Evolutionary conservation across 805 yeast species (phyloP), one percentile per base, ranked within the genome.

Genomic region (Debaryomyces tyrocola): DNA sequence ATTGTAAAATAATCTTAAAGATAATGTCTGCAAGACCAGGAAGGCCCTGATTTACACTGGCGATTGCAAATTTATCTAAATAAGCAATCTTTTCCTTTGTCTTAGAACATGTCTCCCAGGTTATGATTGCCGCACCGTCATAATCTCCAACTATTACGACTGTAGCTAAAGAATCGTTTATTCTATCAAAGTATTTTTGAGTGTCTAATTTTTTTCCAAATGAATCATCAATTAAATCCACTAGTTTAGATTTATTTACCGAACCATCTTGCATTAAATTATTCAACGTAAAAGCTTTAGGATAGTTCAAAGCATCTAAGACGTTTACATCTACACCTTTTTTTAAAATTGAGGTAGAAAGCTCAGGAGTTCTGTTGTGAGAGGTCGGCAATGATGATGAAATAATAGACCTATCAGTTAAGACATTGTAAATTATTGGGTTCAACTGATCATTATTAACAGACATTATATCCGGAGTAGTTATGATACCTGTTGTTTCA

Each of bases 1-100:
- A 64, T 41, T 79, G 80, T 8, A 82, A 69, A 74, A 94, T 81
- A 6, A 87, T 75, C 60, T 92, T 94, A 73, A 94, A 90, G 20
- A 92, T 84, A 18, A 94, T 82, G 61, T 94, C 99, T 0, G 99
- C 97, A 11, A 92, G 83, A 4, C 97, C 96, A 4, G 95, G 84
- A 0, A 94, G 82, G 0, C 99, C 98, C 65, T 94, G 98, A 50
- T 88, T 75, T 41, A 79, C 75, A 37, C 85, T 83, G 35, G 87
- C 77, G 10, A 94, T 96, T 0, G 98, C 98, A 70, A 94, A 90
- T 64, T 94, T 94, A 64, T 94, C 99, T 43, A 94, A 72, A 55
- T 94, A 94, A 0, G 96, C 88, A 28, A 90, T 75, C 20, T 57
- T 57, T 17, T 49, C 49, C n/a, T 41, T 53, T 24, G 50, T 42